Base-by-base conservation (phyloP, 2,329 filamentous ascomycete species). In the Bipolaris gigantea region DNA sequence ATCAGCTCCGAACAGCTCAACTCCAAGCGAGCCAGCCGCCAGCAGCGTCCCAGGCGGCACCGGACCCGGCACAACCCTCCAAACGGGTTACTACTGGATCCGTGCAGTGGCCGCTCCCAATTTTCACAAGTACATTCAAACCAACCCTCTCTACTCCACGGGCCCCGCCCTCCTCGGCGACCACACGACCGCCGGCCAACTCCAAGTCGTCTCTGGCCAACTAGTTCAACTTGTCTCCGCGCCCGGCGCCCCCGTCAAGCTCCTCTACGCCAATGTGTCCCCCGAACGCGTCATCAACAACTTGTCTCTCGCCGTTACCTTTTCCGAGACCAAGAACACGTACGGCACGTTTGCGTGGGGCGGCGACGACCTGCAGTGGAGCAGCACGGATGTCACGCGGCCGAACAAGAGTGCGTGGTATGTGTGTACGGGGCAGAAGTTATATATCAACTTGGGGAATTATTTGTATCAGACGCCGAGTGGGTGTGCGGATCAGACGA, bases 361-460 rank as follows among this genome's bases (percentile, higher is more conserved):
- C 58, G 83, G 83, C n/a, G 83, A 86, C 66, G 78, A 82, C 2
- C 65, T 85, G 32, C 81, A 80, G 10, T 86, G 83, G 84, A 76
- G 70, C 48, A 76, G 75, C 13, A 65, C 76, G 1, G 77, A 76
- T 21, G 70, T 85, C 32, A 71, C 73, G 44, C 69, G 83, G 33
- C 83, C 82, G 46, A 86, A 86, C 64, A 64, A 77, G 40, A 80
- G 79, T 18, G 83, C 84, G 1, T 86, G 83, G 82, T 78, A 84
- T 59, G 83, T 86, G 48, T 86, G 83, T 57, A 73, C 72, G 41
- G 73, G 75, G 5, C 79, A 83, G 70, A 64, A 68, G 47, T 59
- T 86, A 57, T 85, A 81, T 63, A 78, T 85, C 63, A 86, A 86
- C 62, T 76, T 85, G 50, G 83, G 84, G 0, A 81, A 81, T 13